Conservation (phyloP, 305 asterid species). For the Ruellia speciosa region DNA sequence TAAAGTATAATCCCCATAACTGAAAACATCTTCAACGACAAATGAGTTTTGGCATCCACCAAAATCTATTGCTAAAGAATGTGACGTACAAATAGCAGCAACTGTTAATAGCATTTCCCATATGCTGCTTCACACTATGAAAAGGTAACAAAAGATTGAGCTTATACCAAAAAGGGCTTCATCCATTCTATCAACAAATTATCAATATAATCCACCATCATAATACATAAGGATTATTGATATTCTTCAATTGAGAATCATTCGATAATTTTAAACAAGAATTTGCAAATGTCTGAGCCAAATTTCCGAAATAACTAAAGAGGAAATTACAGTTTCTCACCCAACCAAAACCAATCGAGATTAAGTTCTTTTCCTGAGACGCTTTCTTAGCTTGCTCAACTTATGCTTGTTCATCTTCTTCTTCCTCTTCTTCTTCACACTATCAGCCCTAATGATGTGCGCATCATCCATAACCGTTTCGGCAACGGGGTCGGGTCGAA, state of each 20-base stretch:
- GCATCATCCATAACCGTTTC: slow-evolving; percentile 30
- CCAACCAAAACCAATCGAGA: slow-evolving; percentile 19
- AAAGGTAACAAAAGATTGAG: background rate
- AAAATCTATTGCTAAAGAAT: background rate
- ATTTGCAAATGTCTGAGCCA: slow-evolving; percentile 2
- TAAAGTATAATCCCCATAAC: no score
- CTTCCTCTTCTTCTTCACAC: slow-evolving; percentile 85
- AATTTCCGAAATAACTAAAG: slow-evolving; percentile 3
- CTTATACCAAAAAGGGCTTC: slow-evolving; percentile 1
- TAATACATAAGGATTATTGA: slow-evolving; percentile 25
- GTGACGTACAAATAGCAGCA: background rate
- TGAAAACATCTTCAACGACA: no score
- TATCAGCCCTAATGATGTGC: slow-evolving; percentile 47
- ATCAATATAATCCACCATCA: slow-evolving; percentile 18
- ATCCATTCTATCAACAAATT: slow-evolving; percentile 5
- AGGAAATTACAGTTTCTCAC: slow-evolving; percentile 3
- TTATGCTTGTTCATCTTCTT: slow-evolving; percentile 90
- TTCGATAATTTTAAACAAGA: slow-evolving; percentile 9
- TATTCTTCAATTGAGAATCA: slow-evolving; percentile 13
- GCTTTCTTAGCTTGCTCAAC: slow-evolving; percentile 64
- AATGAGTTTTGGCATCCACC: no score
- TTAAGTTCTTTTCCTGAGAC: slow-evolving; percentile 51
- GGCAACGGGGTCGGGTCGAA: slow-evolving; percentile 24
- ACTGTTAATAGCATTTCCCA: background rate
- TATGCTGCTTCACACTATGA: background rate